phyloP scores from a whole-genome alignment of 2,329 filamentous ascomycete genomes.

The Macrophomina pseudophaseolina region DNA sequence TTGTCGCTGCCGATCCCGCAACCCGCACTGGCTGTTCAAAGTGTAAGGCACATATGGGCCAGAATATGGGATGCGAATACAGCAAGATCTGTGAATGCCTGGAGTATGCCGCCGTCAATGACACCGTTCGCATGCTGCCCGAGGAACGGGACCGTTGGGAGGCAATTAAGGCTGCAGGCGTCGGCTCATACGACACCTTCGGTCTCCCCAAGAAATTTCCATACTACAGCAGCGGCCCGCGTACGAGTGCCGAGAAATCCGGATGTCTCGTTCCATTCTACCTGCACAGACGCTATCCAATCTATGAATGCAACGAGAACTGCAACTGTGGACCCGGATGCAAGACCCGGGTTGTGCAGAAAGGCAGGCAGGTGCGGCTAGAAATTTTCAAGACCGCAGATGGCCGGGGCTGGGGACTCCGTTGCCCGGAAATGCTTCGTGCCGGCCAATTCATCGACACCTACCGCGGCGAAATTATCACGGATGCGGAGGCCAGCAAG shows the following conservation, averaged over 20 bases:
- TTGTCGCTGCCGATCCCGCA: constrained; percentile 63
- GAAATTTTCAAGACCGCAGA: constrained; percentile 74
- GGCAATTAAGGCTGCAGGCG: constrained; percentile 30
- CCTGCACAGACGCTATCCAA: constrained; percentile 53
- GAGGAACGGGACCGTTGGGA: constrained; percentile 26
- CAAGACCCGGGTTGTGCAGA: constrained; percentile 77
- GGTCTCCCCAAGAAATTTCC: constrained; percentile 62
- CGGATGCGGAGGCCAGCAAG: constrained; percentile 63
- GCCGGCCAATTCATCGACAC: constrained; percentile 79
- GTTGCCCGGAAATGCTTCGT: constrained; percentile 66
- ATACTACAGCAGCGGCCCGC: constrained; percentile 56
- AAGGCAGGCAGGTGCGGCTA: constrained; percentile 71
- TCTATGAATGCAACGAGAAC: constrained; percentile 80
- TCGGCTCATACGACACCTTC: constrained; percentile 34
- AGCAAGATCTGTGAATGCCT: constrained; percentile 69
- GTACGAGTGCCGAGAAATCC: constrained; percentile 24
- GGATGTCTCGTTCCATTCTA: constrained; percentile 49
- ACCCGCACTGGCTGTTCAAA: constrained; percentile 70
- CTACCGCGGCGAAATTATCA: constrained; percentile 69
- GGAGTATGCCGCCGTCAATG: constrained; percentile 61
- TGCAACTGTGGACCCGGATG: constrained; percentile 70
- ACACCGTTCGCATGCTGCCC: constrained; percentile 31
- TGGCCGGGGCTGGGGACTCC: constrained; percentile 79
- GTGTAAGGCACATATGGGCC: constrained; percentile 63
- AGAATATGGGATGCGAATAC: constrained; percentile 65